Percentiles rank a stretch among this genome's conserved stretches.
Evolutionary conservation across 495 filamentous ascomycete species (phyloP).

Genomic region (Chaetomidium leptoderma): DNA sequence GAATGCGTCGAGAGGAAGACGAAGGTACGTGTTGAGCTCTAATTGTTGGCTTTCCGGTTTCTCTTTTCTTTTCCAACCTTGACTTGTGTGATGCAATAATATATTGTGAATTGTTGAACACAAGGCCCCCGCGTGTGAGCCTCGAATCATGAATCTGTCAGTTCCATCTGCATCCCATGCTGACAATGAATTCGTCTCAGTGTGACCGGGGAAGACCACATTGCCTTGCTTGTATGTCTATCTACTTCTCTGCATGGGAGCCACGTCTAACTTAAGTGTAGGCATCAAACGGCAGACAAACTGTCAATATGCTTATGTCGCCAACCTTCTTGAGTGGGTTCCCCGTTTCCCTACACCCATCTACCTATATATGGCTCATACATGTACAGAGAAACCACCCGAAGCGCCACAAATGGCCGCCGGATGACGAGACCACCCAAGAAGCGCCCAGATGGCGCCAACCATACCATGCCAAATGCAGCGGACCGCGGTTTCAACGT

Average conservation of each 20-base stretch:
- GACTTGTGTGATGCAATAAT: background rate
- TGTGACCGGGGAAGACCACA: conserved; percentile 56
- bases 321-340: conserved; percentile 63
- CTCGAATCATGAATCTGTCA: background rate
- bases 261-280: conserved; percentile 15
- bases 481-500: conserved; percentile 43
- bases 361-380: background rate
- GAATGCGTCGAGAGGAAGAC: conserved; percentile 71
- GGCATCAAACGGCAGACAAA: conserved; percentile 64
- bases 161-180: background rate
- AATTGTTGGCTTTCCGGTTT: background rate
- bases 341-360: too few species aligned
- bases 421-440: conserved; percentile 57
- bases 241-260: background rate
- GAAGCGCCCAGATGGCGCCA: conserved; percentile 33
- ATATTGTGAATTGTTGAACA: background rate
- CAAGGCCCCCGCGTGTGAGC: background rate
- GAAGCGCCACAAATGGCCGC: conserved; percentile 47
- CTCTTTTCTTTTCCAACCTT: background rate
- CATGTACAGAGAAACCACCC: conserved; percentile 43
- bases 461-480: conserved; percentile 40
- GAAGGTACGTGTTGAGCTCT: conserved; percentile 55
- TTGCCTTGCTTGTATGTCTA: conserved; percentile 59
- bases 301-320: conserved; percentile 64
- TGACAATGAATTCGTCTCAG: conserved; percentile 30